phyloP scores from a whole-genome alignment of 306 rosid species.

The Mimosa pudica region DNA sequence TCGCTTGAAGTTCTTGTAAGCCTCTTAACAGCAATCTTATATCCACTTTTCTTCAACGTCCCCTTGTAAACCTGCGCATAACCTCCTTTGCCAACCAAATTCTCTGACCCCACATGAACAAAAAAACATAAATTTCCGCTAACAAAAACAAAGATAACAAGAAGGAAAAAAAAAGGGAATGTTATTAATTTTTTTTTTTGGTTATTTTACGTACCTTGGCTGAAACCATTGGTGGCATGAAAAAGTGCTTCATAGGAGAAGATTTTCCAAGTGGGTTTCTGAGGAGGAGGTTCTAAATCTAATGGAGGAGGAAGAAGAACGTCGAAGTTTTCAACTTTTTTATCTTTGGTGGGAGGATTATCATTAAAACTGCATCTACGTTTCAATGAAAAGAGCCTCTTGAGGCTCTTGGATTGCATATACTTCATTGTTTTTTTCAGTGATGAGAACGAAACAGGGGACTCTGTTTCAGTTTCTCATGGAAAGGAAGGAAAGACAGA shows the following conservation, averaged over 20 bases:
- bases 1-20: conserved; percentile 67
- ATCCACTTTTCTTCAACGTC: conserved; percentile 50
- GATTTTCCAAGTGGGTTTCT: conserved; percentile 87
- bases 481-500: not conserved
- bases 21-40: conserved; percentile 87
- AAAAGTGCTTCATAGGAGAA: conserved; percentile 75
- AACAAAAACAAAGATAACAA: conserved; percentile 3
- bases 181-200: no score
- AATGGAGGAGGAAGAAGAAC: conserved; percentile 18
- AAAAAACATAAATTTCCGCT: conserved; percentile 14
- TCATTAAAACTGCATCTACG: conserved; percentile 57
- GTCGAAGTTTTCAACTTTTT: conserved; percentile 32
- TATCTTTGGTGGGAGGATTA: conserved; percentile 32
- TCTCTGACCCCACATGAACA: conserved; percentile 50
- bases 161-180: not conserved
- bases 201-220: conserved; percentile 56
- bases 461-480: conserved; percentile 44
- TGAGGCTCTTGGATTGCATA: conserved; percentile 66
- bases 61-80: conserved; percentile 93
- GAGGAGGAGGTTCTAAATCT: conserved; percentile 43
- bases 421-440: conserved; percentile 54
- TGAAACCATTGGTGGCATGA: conserved; percentile 79
- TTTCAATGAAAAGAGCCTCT: conserved; percentile 75
- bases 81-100: conserved; percentile 90
- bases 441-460: conserved; percentile 30